Evolutionary conservation across 495 filamentous ascomycete species (phyloP), one percentile per base, ranked within the genome.

Genomic region (Jackrogersella multiformis): DNA sequence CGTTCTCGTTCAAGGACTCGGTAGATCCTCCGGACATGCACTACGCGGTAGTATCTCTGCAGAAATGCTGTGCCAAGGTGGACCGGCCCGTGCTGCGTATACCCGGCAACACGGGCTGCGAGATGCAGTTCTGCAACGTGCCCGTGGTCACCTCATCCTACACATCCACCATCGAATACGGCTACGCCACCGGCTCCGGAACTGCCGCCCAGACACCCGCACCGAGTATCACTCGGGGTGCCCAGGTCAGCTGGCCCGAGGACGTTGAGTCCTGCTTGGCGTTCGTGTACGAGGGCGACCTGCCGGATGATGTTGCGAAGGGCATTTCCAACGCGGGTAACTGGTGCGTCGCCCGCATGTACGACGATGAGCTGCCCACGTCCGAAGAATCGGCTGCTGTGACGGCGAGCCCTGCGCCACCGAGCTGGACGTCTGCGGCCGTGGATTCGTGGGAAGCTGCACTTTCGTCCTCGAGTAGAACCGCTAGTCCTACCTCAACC

Each of bases 51-150:
- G 66, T 72, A 10, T 69, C 66, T 21, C 56, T 72, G 8, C 56
- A 69, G 15, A 13, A 38, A 41, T 72, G 69, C 39, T 72, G 69
- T 55, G 66, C 48, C 53, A 57, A 49, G 44, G 56, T 55, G n/a
- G 24, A 57, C 41, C 39, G 46, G 5, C 52, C 65, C n/a, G 45
- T 72, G n/a, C 26, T 66, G 39, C 69, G 69, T 36, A 69, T 72
- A 36, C 69, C 69, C 1, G 69, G 66, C 9, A 72, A 72, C 46
- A 72, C 61, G 36, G 69, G 61, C 20, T 72, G 69, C 64, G 69
- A 72, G 61, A 72, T 72, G 5, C 69, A 72, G 23, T 72, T 66
- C 57, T 72, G 69, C 53, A 16, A 49, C 1, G 39, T 66, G 3
- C 60, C 66, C 45, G 38, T 28, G 1, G 52, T 51, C 34, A 62